A percentile compares a stretch with the other conserved stretches of the same genome.
These are phyloP conservation scores for Leccinum arenicola DNA, from an alignment of 768 basidiomycete species.

Conservation along the genomic window DNA sequence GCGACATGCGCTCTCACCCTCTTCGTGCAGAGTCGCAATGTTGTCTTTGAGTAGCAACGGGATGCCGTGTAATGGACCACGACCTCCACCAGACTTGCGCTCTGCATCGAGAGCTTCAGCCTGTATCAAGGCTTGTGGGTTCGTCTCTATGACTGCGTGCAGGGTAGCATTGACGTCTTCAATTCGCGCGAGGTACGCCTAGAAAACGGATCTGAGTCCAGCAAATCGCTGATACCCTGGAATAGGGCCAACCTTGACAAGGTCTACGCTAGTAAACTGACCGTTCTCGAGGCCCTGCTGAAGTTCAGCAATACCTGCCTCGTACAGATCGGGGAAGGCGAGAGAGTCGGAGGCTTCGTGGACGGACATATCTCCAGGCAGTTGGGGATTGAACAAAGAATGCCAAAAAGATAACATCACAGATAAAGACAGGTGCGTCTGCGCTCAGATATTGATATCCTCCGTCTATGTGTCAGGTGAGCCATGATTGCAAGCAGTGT, in stretches of 20 bases:
- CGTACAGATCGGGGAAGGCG: slow-evolving; percentile 56
- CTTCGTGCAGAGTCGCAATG: slow-evolving; percentile 33
- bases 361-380: slow-evolving; percentile 15
- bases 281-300: slow-evolving; percentile 50
- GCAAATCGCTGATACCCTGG: background rate
- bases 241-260: slow-evolving; percentile 47
- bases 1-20: slow-evolving; percentile 19
- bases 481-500: background rate
- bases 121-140: slow-evolving; percentile 49
- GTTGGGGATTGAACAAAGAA: slow-evolving; percentile 3
- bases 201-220: background rate
- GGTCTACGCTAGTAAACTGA: slow-evolving; percentile 57
- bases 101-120: slow-evolving; percentile 52
- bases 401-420: slow-evolving; percentile 5
- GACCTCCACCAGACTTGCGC: slow-evolving; percentile 41
- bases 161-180: slow-evolving; percentile 61
- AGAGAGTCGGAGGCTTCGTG: background rate
- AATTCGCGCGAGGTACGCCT: slow-evolving; percentile 67
- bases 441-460: background rate
- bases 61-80: slow-evolving; percentile 54
- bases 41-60: slow-evolving; percentile 56
- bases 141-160: slow-evolving; percentile 60
- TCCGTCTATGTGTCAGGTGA: background rate
- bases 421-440: background rate
- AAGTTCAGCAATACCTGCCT: slow-evolving; percentile 55